Percentiles rank a stretch among this genome's conserved stretches.
Conservation (phyloP, 2,329 filamentous ascomycete genomes). For the Sarocladiaceae sp. region DNA sequence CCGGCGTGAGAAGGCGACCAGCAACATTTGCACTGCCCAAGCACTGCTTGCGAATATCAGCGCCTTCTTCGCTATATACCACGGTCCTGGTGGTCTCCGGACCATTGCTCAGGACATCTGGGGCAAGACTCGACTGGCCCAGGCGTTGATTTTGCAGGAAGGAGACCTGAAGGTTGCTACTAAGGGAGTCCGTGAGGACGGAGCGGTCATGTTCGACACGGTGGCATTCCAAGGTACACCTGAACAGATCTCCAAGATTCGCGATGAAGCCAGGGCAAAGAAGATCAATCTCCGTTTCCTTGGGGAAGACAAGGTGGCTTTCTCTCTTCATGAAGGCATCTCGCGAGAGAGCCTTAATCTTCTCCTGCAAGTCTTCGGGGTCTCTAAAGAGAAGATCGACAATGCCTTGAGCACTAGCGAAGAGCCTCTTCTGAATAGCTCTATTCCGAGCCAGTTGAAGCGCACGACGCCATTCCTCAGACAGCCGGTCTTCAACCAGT, state of each 20-base stretch:
- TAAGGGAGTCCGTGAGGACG: slow-evolving; percentile 50
- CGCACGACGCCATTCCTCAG: slow-evolving; percentile 75
- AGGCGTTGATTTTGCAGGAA: slow-evolving; percentile 42
- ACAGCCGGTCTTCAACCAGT: slow-evolving; percentile 89
- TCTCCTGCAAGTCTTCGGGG: slow-evolving; percentile 21
- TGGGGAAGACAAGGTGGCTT: slow-evolving; percentile 25
- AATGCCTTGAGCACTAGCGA: slow-evolving; percentile 18
- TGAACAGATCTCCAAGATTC: slow-evolving; percentile 15
- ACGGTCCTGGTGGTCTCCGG: slow-evolving; percentile 81
- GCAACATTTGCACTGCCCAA: slow-evolving; percentile 95
- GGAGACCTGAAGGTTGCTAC: slow-evolving; percentile 58
- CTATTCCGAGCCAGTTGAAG: slow-evolving; percentile 57
- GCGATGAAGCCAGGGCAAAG: slow-evolving; percentile 13
- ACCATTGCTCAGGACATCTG: slow-evolving; percentile 77
- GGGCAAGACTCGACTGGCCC: slow-evolving; percentile 62
- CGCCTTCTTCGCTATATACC: slow-evolving; percentile 90
- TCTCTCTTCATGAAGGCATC: slow-evolving; percentile 26
- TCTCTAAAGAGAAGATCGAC: slow-evolving; percentile 20
- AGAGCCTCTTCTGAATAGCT: slow-evolving; percentile 21
- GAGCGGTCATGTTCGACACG: slow-evolving; percentile 72
- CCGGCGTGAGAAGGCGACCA: slow-evolving; percentile 91
- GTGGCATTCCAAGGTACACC: slow-evolving; percentile 56
- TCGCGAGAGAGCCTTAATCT: slow-evolving; percentile 18
- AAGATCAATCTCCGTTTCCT: slow-evolving; percentile 24
- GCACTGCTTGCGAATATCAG: slow-evolving; percentile 94